Base-by-base conservation (phyloP, 2,329 filamentous ascomycete species). In the Colletotrichum noveboracense region DNA sequence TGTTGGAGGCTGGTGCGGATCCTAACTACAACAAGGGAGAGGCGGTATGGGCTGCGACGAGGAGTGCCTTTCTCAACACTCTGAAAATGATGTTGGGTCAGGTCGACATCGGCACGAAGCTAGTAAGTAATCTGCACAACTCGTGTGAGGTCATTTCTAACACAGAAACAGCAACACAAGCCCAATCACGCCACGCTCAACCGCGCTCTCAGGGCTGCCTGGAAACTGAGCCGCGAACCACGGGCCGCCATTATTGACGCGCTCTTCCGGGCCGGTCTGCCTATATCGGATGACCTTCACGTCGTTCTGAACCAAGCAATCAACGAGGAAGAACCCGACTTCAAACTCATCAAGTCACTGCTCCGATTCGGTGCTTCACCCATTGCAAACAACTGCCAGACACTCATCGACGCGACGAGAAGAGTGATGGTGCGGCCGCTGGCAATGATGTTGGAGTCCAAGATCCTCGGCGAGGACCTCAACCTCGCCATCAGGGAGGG, bases 1-100 rank as follows among this genome's bases (percentile, higher is more conserved):
- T 93, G 21, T 82, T 93, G 6, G 81, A 81, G 24, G 75, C 72
- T 24, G 9, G 77, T 81, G 91, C 91, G 5, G 88, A 89, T 69
- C 87, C 89, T 0, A 89, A 92, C 78, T 88, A 88, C 79, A 88
- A 88, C 24, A 85, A 87, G 12, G 90, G 90, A 2, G 89, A 91
- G 69, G 88, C 89, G 6, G 86, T 92, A 6, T 88, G 90, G 77
- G 88, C 89, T 13, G 89, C 90, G 2, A 88, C 89, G 1, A 84
- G 87, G 43, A 89, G 88, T 74, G 89, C 88, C 0, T 89, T 88
- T 74, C 81, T 90, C 52, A 84, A 83, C 0, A 90, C 85, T 34
- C 82, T 92, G 10, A 86, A 89, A 79, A 80, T 91, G 68, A 84
- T 92, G 66, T 82, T 92, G 8, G 89, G 89, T 0, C 80, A 91